A percentile compares a stretch with the other conserved stretches of the same genome.
These are phyloP conservation scores for Bullera alba DNA, from an alignment of 768 basidiomycete species.

Conservation along the genomic window DNA sequence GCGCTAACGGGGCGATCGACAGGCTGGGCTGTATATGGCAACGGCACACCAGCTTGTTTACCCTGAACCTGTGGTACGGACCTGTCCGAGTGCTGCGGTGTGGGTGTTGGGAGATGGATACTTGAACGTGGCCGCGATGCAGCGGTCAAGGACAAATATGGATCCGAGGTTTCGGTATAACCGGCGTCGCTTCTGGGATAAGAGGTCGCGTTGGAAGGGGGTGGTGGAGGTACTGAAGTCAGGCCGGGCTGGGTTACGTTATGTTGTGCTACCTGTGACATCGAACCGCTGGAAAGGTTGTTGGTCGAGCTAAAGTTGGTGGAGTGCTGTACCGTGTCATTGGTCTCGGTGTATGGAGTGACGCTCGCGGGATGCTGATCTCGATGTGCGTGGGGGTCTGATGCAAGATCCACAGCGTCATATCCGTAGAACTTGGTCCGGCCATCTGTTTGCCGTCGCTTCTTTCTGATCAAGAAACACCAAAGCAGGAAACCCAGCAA, in stretches of 20 bases:
- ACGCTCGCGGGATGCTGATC: background rate
- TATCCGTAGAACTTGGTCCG: no score
- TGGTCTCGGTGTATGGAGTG: background rate
- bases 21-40: constrained; percentile 1
- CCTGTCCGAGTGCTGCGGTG: background rate
- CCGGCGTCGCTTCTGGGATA: background rate
- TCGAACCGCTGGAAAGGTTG: background rate
- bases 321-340: background rate
- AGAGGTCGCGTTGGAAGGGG: background rate
- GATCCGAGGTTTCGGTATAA: background rate
- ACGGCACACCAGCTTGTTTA: background rate
- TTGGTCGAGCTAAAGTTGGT: background rate
- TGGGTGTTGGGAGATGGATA: background rate
- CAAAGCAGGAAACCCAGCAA: constrained; percentile 19
- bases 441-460: constrained; percentile 4
- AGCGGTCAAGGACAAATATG: background rate
- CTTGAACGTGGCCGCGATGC: background rate
- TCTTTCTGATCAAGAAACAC: constrained; percentile 23
- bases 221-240: background rate
- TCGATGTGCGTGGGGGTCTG: background rate
- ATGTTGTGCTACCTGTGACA: background rate
- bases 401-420: background rate
- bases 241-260: background rate
- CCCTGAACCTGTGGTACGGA: no score
- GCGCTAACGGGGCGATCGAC: background rate